Evolutionary conservation across 202 grass and related monocot species (phyloP), one percentile per base, ranked within the genome.

Genomic region (Panicum hallii): DNA sequence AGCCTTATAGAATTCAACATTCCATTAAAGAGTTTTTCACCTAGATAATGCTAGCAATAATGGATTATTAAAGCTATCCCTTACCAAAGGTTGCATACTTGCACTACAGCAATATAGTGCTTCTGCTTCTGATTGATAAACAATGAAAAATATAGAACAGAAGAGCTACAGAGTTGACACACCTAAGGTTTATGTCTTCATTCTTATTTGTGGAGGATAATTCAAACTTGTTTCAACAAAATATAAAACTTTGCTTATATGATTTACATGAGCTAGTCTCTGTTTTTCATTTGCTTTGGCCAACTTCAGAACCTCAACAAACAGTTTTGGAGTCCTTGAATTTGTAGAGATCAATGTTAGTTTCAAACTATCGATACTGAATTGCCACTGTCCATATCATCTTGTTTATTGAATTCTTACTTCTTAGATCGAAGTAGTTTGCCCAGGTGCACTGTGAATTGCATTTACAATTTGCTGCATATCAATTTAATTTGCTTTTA

Each of bases 401-500:
- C 7, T 50, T 49, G 3, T 48, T 9, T 47, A 48, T 8, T 30
- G 14, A 36, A 7, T 13, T 41, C 28, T 23, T 63, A 50, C 26
- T 15, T 60, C 57, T 42, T 47, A 63, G 46, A 67, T 28, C 11
- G 36, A 69, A 41, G 13, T 52, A 23, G 19, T 16, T 19, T 42
- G 42, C 12, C 15, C 50, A 68, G 19, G 12, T 26, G 32, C 20
- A 8, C 4, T 80, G 49, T 56, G 26, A 6, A 50, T 54, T 54
- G 19, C 11, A 80, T 54, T 10, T 41, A 6, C 45, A 20, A 23
- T 32, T 53, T 53, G 19, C 19, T 67, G 46, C 19, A 17, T 67
- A 50, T 79, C 38, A 44, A 26, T 26, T 77, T 43, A 63, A 81
- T 57, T 1, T 68, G 28, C 8, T 57, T 81, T 13, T 69, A 69